These are phyloP conservation scores for Solanum bulbocastanum DNA, from an alignment of 257 asterid genomes.

Conservation along the genomic window DNA sequence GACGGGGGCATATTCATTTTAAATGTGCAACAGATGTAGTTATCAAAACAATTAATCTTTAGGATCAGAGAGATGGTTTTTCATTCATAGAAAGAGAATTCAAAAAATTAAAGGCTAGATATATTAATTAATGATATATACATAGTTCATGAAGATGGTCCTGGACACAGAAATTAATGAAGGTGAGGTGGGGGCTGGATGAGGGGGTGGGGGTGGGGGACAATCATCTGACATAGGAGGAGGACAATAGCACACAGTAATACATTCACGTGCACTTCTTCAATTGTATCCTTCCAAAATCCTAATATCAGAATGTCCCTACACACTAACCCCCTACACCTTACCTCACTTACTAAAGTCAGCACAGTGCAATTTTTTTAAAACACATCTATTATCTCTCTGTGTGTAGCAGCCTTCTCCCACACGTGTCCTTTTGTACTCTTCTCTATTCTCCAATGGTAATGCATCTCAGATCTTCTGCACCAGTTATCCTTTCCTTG, in stretches of 20 bases:
- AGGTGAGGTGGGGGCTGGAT: not conserved
- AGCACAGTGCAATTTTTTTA: not conserved
- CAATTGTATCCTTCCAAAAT: slow-evolving; percentile 9
- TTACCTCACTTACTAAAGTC: not conserved
- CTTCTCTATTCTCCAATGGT: not conserved
- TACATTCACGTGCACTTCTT: slow-evolving; percentile 70
- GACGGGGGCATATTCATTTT: too few relatives aligned
- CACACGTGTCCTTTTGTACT: slow-evolving; percentile 47
- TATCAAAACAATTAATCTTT: too few relatives aligned
- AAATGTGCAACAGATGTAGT: too few relatives aligned
- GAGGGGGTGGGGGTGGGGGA: not conserved
- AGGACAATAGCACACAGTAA: slow-evolving; percentile 22
- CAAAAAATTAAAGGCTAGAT: too few relatives aligned
- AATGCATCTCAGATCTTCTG: not conserved
- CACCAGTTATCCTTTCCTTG: not conserved
- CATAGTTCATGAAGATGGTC: not conserved
- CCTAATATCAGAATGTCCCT: slow-evolving; percentile 44
- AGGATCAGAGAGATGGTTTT: too few relatives aligned
- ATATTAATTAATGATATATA: not conserved
- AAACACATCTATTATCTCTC: slow-evolving; percentile 4
- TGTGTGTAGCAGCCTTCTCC: slow-evolving; percentile 9
- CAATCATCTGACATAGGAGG: slow-evolving; percentile 10
- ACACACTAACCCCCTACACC: not conserved
- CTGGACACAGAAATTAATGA: slow-evolving; percentile 57
- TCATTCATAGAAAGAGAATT: too few relatives aligned